These are phyloP conservation scores for Vanderwaltozyma polyspora DNA, from an alignment of 805 yeast genomes.

Conservation along the genomic window DNA sequence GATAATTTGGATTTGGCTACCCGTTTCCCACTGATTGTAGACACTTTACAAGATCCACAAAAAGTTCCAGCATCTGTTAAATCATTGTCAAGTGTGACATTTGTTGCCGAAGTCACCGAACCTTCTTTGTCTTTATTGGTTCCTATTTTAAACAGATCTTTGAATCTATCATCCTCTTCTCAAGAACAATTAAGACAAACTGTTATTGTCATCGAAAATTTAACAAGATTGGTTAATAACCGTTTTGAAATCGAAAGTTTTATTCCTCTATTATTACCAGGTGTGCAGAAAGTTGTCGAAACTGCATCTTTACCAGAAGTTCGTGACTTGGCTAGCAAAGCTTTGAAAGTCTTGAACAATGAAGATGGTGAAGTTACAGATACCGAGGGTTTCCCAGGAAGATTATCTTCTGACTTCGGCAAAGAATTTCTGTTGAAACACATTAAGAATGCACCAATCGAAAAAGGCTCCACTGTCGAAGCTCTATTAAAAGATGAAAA, in stretches of 20 bases:
- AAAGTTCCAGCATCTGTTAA: slow-evolving; percentile 84
- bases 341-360: slow-evolving; percentile 66
- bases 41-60: slow-evolving; percentile 80
- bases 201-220: slow-evolving; percentile 88
- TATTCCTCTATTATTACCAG: slow-evolving; percentile 84
- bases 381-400: slow-evolving; percentile 60
- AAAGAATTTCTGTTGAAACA: slow-evolving; percentile 30
- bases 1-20: slow-evolving; percentile 89
- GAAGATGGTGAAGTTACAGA: slow-evolving; percentile 53
- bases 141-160: slow-evolving; percentile 83
- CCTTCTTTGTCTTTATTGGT: slow-evolving; percentile 84
- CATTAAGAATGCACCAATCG: slow-evolving; percentile 6
- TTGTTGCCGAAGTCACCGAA: slow-evolving; percentile 97
- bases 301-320: slow-evolving; percentile 95
- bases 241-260: slow-evolving; percentile 81
- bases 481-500: slow-evolving; percentile 21
- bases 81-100: slow-evolving; percentile 83
- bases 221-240: slow-evolving; percentile 90
- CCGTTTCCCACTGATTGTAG: slow-evolving; percentile 72
- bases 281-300: slow-evolving; percentile 74
- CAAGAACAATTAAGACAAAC: slow-evolving; percentile 96
- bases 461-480: slow-evolving; percentile 4
- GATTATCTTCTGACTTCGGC: slow-evolving; percentile 49
- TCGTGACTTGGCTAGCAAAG: slow-evolving; percentile 83
- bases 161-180: slow-evolving; percentile 71